Percentiles rank a stretch among this genome's conserved stretches.
Conservation (phyloP, 2,329 filamentous ascomycete species). For the Paraphaeosphaeria sporulosa region DNA sequence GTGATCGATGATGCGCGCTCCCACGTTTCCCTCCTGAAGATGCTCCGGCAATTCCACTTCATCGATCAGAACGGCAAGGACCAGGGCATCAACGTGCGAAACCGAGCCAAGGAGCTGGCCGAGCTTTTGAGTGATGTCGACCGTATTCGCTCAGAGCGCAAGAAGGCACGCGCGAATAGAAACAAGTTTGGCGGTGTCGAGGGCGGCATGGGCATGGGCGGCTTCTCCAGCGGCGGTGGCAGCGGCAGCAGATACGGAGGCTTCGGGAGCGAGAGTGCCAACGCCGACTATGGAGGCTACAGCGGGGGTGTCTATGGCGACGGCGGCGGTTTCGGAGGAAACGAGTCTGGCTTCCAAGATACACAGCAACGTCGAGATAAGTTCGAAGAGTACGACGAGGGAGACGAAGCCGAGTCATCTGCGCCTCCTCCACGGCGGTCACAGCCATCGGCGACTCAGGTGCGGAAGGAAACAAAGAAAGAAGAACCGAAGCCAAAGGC, state of each 20-base stretch:
- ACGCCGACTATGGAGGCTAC: constrained; percentile 69
- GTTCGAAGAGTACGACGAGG: constrained; percentile 98
- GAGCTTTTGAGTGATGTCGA: constrained; percentile 95
- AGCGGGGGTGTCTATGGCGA: constrained; percentile 89
- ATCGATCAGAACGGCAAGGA: constrained; percentile 98
- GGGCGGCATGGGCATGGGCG: constrained; percentile 71
- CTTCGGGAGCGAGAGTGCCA: constrained; percentile 78
- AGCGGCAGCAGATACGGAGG: constrained; percentile 79
- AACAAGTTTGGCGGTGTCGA: constrained; percentile 97
- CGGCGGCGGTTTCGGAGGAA: constrained; percentile 89
- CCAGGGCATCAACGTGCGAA: constrained; percentile 96
- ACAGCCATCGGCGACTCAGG: constrained; percentile 48
- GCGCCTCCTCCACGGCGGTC: constrained; percentile 61
- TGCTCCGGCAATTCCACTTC: constrained; percentile 98
- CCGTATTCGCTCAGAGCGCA: constrained; percentile 74
- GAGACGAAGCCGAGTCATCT: constrained; percentile 75
- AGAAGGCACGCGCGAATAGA: constrained; percentile 88
- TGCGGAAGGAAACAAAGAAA: constrained; percentile 64
- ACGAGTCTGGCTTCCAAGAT: constrained; percentile 71
- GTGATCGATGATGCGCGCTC: constrained; percentile 97
- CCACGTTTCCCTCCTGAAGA: constrained; percentile 93
- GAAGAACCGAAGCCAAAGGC: constrained; percentile 77
- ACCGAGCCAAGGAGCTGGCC: constrained; percentile 92
- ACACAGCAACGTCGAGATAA: constrained; percentile 70
- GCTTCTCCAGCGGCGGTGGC: constrained; percentile 62